phyloP scores from a whole-genome alignment of 2,329 filamentous ascomycete species.

The Fusarium neocosmosporiellum region DNA sequence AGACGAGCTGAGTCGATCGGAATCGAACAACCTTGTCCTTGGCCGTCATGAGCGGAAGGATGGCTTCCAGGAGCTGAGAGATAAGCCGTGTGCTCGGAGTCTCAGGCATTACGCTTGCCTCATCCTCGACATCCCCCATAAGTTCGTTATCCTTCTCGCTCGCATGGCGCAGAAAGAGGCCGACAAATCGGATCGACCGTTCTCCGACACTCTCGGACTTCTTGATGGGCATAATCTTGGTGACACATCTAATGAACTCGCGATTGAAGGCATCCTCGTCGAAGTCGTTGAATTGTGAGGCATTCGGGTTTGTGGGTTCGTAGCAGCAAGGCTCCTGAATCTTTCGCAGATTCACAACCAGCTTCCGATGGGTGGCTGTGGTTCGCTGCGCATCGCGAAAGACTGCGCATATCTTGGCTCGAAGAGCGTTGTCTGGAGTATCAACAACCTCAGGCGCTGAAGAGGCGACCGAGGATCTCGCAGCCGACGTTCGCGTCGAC shows the following conservation, averaged over 20 bases:
- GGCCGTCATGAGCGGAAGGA: slow-evolving; percentile 80
- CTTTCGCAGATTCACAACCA: slow-evolving; percentile 88
- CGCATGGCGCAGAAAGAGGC: slow-evolving; percentile 82
- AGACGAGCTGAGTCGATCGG: slow-evolving; percentile 87
- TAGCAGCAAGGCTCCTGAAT: slow-evolving; percentile 88
- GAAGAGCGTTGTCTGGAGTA: slow-evolving; percentile 75
- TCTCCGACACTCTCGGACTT: slow-evolving; percentile 93
- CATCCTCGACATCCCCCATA: slow-evolving; percentile 72
- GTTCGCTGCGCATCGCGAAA: slow-evolving; percentile 89
- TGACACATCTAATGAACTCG: slow-evolving; percentile 85
- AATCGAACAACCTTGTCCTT: slow-evolving; percentile 96
- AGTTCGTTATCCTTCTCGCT: slow-evolving; percentile 78
- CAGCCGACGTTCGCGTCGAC: slow-evolving; percentile 58
- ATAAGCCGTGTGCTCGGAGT: slow-evolving; percentile 87
- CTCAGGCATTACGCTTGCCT: slow-evolving; percentile 78
- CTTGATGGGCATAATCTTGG: slow-evolving; percentile 86
- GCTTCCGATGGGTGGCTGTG: slow-evolving; percentile 89
- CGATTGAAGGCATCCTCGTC: slow-evolving; percentile 88
- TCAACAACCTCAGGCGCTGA: slow-evolving; percentile 80
- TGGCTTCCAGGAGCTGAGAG: slow-evolving; percentile 75
- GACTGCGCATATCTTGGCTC: slow-evolving; percentile 77
- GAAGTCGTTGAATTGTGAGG: slow-evolving; percentile 71
- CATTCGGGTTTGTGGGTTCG: slow-evolving; percentile 66
- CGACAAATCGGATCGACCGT: slow-evolving; percentile 84
- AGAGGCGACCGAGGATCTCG: slow-evolving; percentile 59